These are phyloP conservation scores for Solanum aculeatissimum DNA, from an alignment of 305 asterid genomes.

Conservation along the genomic window DNA sequence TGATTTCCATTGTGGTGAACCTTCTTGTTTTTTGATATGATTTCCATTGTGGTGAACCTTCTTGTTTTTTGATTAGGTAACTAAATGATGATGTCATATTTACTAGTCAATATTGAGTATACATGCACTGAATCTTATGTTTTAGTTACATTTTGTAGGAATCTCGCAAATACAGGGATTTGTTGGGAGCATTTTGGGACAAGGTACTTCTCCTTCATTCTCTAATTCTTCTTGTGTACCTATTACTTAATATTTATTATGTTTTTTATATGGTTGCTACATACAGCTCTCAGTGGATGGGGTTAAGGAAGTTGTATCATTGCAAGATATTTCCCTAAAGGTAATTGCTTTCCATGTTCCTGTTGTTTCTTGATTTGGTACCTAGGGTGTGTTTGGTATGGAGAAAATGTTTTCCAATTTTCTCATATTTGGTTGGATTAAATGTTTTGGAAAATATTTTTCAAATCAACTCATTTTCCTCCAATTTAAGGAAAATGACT, in stretches of 20 bases:
- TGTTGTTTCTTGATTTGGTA: neutral
- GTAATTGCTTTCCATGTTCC: constrained; percentile 17
- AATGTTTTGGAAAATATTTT: too few relatives aligned
- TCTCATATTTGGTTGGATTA: too few relatives aligned
- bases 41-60: neutral
- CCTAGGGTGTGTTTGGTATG: too few relatives aligned
- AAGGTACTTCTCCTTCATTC: constrained; percentile 38
- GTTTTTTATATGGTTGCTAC: constrained; percentile 4
- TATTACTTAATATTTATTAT: constrained; percentile 1
- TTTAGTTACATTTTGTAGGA: constrained; percentile 44
- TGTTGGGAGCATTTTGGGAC: constrained; percentile 92
- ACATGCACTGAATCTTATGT: neutral
- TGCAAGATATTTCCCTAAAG: constrained; percentile 54
- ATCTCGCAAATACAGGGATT: constrained; percentile 49
- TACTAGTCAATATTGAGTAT: neutral
- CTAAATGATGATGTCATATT: neutral
- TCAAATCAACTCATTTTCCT: too few relatives aligned
- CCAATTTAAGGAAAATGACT: too few relatives aligned
- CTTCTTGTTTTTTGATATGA: neutral
- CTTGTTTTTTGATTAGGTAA: neutral
- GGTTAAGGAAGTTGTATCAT: constrained; percentile 51
- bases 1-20: neutral
- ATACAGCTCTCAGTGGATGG: constrained; percentile 67
- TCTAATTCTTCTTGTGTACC: neutral
- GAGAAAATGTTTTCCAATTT: too few relatives aligned